Percentiles rank a stretch among this genome's conserved stretches.
These are phyloP conservation scores for Cryphonectria nitschkei DNA, from an alignment of 2,329 filamentous ascomycete genomes.

Conservation along the genomic window DNA sequence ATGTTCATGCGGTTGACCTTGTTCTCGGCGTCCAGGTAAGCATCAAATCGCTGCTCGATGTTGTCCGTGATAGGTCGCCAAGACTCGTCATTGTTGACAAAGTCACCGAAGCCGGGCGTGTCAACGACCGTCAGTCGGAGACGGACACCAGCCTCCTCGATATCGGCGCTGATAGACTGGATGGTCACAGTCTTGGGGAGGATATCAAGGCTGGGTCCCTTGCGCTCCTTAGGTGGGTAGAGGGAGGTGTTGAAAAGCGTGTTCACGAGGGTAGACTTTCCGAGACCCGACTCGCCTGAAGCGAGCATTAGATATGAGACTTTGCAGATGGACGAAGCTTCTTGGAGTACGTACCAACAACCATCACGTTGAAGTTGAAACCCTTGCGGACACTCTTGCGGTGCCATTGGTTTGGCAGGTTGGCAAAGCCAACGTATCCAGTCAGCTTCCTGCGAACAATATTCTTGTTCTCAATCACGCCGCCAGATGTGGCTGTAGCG, in stretches of 20 bases:
- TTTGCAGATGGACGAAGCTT: not conserved
- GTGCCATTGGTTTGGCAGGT: conserved; percentile 99
- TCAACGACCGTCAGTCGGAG: conserved; percentile 96
- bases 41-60: conserved; percentile 98
- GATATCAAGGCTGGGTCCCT: conserved; percentile 94
- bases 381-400: conserved; percentile 99
- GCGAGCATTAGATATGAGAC: conserved; percentile 22
- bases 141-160: conserved; percentile 97
- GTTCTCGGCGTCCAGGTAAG: conserved; percentile 98
- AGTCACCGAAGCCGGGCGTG: conserved; percentile 97
- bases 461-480: conserved; percentile 77
- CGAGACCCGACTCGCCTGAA: conserved; percentile 94
- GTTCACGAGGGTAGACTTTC: conserved; percentile 99
- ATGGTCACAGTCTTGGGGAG: conserved; percentile 98
- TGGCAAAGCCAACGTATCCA: conserved; percentile 97
- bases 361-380: conserved; percentile 99
- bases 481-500: conserved; percentile 45
- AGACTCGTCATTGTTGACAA: conserved; percentile 99
- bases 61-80: conserved; percentile 99
- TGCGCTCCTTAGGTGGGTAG: conserved; percentile 98
- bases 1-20: conserved; percentile 99
- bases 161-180: conserved; percentile 92
- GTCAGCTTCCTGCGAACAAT: conserved; percentile 98
- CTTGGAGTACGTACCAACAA: conserved; percentile 76
- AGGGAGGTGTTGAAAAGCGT: conserved; percentile 99